phyloP scores from a whole-genome alignment of 192 early-diverging fungal genomes.

The Coemansia sp. region DNA sequence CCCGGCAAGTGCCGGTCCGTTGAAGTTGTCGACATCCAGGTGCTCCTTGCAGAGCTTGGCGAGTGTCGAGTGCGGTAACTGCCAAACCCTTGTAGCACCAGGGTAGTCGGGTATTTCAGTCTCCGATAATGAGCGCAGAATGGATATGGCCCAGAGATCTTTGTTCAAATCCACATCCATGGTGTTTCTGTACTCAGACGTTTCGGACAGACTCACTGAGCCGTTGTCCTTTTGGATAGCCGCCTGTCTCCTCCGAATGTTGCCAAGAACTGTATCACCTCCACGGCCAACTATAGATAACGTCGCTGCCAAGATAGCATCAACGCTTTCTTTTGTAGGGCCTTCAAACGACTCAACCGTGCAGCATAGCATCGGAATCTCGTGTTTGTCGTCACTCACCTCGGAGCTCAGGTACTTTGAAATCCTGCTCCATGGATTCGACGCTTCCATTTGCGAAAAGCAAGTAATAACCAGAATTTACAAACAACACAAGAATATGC shows the following conservation, averaged over 20 bases:
- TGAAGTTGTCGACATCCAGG: conserved; percentile 17
- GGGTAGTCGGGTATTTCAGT: conserved; percentile 20
- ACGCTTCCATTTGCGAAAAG: neutral
- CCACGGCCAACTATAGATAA: neutral
- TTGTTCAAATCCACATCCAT: neutral
- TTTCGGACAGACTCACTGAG: neutral
- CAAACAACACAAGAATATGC: neutral
- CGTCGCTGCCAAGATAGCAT: neutral
- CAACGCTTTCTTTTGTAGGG: neutral
- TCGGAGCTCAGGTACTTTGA: conserved; percentile 10
- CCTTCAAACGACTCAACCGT: neutral
- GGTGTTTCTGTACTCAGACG: neutral
- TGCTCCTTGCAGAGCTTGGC: conserved; percentile 16
- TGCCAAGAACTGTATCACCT: neutral
- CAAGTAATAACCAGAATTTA: neutral
- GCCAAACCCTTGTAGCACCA: conserved; percentile 18
- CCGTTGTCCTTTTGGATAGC: neutral
- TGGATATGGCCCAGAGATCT: conserved; percentile 21
- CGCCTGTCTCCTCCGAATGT: neutral
- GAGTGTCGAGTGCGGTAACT: conserved; percentile 24
- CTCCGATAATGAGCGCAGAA: conserved; percentile 21
- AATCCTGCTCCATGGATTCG: conserved; percentile 19
- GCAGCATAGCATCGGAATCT: neutral
- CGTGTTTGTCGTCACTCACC: neutral
- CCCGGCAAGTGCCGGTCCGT: conserved; percentile 14